These are phyloP conservation scores for Leucocoprinus sp. DNA, from an alignment of 768 basidiomycete genomes.

Conservation along the genomic window DNA sequence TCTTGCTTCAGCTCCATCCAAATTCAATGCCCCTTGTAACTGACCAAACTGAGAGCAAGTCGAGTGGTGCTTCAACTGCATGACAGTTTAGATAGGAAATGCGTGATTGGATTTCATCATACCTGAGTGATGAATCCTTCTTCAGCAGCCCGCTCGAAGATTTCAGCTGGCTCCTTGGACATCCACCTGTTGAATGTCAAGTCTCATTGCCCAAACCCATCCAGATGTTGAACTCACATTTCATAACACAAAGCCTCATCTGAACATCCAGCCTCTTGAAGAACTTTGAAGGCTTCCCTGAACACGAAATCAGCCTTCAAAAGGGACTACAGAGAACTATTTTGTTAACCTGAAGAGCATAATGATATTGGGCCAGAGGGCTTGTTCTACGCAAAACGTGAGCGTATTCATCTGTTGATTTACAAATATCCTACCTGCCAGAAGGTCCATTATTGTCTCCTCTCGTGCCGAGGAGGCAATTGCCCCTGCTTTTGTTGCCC, in stretches of 20 bases:
- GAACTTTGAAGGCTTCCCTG: conserved; percentile 52
- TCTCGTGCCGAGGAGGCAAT: conserved; percentile 55
- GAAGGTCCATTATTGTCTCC: conserved; percentile 58
- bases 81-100: neutral
- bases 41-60: conserved; percentile 57
- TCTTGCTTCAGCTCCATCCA: conserved; percentile 42
- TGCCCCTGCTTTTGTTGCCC: conserved; percentile 55
- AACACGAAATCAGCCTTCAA: neutral
- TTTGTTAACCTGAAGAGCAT: conserved; percentile 42
- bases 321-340: neutral
- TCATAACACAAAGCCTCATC: conserved; percentile 62
- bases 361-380: conserved; percentile 61
- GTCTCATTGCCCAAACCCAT: neutral
- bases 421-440: conserved; percentile 30
- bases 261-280: conserved; percentile 58
- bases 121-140: conserved; percentile 57
- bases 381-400: conserved; percentile 35
- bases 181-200: conserved; percentile 42
- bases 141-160: conserved; percentile 60
- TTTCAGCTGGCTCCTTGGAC: conserved; percentile 64
- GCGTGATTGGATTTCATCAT: conserved; percentile 6
- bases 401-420: neutral
- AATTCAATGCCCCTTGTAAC: conserved; percentile 44
- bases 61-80: conserved; percentile 53
- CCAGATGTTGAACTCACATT: conserved; percentile 31